These are phyloP conservation scores for Parachaetomium inaequale DNA, from an alignment of 495 filamentous ascomycete species.

Conservation along the genomic window DNA sequence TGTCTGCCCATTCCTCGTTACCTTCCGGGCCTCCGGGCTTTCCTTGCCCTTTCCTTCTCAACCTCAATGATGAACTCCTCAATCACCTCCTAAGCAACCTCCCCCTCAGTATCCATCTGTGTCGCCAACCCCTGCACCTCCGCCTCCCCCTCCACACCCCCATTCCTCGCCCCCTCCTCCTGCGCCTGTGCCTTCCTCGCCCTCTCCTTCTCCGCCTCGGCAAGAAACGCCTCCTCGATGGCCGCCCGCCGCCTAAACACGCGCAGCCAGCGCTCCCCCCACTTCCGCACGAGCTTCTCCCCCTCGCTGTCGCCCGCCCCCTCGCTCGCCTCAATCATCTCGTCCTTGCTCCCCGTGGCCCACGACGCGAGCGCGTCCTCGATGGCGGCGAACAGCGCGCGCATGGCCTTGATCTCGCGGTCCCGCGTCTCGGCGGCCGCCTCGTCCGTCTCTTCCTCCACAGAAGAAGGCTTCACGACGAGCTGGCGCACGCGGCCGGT, in stretches of 20 bases:
- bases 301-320: conserved; percentile 49
- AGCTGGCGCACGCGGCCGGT: conserved; percentile 86
- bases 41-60: too few species aligned
- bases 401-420: conserved; percentile 66
- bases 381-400: conserved; percentile 71
- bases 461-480: conserved; percentile 48
- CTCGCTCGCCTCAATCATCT: conserved; percentile 53
- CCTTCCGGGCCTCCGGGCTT: too few species aligned
- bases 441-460: conserved; percentile 15
- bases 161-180: background rate
- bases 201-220: conserved; percentile 40
- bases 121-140: background rate
- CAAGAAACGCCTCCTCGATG: conserved; percentile 70
- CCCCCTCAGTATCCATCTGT: background rate
- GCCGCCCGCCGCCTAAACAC: conserved; percentile 78
- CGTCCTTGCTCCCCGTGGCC: conserved; percentile 68
- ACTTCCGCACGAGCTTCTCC: conserved; percentile 66
- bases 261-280: conserved; percentile 81
- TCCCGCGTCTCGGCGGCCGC: conserved; percentile 50
- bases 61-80: too few species aligned
- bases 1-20: too few species aligned
- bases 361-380: conserved; percentile 74
- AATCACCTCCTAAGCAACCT: background rate
- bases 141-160: background rate
- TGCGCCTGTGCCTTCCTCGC: conserved; percentile 11